Evolutionary conservation across 768 basidiomycete genomes (phyloP), one percentile per base, ranked within the genome.

Genomic region (Suillus americanus): DNA sequence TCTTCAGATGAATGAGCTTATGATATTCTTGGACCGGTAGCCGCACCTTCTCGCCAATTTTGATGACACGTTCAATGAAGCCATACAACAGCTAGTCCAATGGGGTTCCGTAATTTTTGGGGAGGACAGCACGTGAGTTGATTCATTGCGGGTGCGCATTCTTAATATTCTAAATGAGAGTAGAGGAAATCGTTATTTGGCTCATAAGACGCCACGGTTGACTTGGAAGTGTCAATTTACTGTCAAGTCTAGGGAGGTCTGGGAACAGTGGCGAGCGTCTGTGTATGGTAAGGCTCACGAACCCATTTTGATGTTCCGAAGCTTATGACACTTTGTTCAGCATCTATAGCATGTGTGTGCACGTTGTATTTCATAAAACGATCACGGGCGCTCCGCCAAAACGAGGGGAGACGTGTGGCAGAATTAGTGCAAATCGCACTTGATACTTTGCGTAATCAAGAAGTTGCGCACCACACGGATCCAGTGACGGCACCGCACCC

Each of bases 361-460:
- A 28, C 63, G 13, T 1, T 73, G 1, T 72, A 66, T 67, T 53
- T 56, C 61, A 30, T 78, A n/a, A 65, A 67, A 60, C 74, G 71
- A 70, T 57, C 45, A 69, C 79, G 85, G 66, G 80, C 82, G 64
- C 83, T 80, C 68, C 84, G 79, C 69, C 80, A 80, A 71, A 77
- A 81, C 9, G 91, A 94, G 74, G 81, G 78, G 64, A 83, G 81
- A 69, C 90, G 88, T 64, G 86, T 92, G 65, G 83, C 85, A 62
- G 86, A 85, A 70, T 82, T 95, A 59, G 93, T 94, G 28, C 89
- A 90, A 75, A 85, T 89, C 64, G 90, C 89, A 13, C 85, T 95
- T 60, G 89, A 92, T 68, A 86, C 88, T 20, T 82, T 95, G 74
- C 89, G 87, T 71, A 89, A 90, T 69, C 92, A 95, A 75, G 94